Percentiles rank a stretch among this genome's conserved stretches.
Evolutionary conservation across 1,139 yeast genomes (phyloP).

Genomic region (Yamadazyma triangularis): DNA sequence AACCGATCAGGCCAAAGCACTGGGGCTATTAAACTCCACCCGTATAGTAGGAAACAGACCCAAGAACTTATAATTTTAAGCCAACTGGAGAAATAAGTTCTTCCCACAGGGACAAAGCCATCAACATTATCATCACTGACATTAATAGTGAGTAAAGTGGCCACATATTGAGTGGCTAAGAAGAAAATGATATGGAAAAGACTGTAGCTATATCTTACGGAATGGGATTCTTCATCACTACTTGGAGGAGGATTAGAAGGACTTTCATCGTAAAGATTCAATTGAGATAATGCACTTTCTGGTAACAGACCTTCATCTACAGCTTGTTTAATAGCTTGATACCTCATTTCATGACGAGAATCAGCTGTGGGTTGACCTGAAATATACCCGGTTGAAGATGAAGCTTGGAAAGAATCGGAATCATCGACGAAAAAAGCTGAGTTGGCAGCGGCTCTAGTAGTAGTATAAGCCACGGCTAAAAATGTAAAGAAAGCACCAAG

Average conservation of each 20-base stretch:
- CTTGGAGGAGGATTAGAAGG: constrained; percentile 17
- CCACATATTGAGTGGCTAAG: constrained; percentile 95
- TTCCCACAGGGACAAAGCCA: constrained; percentile 93
- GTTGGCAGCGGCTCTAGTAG: constrained; percentile 90
- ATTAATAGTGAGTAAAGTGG: constrained; percentile 86
- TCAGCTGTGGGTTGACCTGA: constrained; percentile 45
- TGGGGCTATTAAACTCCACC: constrained; percentile 92
- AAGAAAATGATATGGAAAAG: constrained; percentile 89
- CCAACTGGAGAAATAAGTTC: constrained; percentile 95
- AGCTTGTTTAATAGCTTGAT: constrained; percentile 87
- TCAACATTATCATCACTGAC: constrained; percentile 82
- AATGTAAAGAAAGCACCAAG: constrained; percentile 93
- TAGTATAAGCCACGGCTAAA: constrained; percentile 92
- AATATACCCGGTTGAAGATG: constrained; percentile 14
- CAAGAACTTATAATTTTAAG: constrained; percentile 89
- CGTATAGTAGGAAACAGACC: constrained; percentile 81
- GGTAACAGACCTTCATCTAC: constrained; percentile 95
- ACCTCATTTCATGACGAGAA: constrained; percentile 69
- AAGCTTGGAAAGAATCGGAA: constrained; percentile 16
- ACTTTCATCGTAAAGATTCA: constrained; percentile 51
- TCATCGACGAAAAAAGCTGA: constrained; percentile 53
- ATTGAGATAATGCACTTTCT: constrained; percentile 78
- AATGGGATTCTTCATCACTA: constrained; percentile 56
- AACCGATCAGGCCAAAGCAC: constrained; percentile 87
- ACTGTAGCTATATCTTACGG: constrained; percentile 82